Base-by-base conservation (phyloP, 352 stramenopile genomes). In the Globisporangium paroecandrum region DNA sequence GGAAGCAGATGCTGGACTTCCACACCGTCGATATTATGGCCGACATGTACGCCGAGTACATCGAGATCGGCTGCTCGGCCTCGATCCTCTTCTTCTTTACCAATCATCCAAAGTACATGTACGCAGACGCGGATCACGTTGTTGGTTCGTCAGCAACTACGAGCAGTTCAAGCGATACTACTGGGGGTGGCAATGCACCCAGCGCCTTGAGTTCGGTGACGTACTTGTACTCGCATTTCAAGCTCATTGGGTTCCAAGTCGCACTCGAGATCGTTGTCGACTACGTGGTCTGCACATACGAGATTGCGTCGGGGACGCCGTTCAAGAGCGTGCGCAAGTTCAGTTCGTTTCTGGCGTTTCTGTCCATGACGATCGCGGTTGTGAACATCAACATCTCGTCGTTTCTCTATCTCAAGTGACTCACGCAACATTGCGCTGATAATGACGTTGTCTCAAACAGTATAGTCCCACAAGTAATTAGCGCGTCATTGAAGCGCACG, bases 41-140 rank as follows among this genome's bases (percentile, higher is more conserved):
- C 18, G 75, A 83, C 43, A 86, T 86, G 76, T 79, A 78, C 25
- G 74, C 78, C 27, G 76, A 86, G 60, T 82, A 86, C 47, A 79
- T 86, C 22, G 72, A 74, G 0, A 81, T 83, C 25, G 74, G 71
- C 0, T 86, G 76, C 65, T 83, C 78, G 2, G 64, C 75, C 61
- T 81, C 69, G n/a, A 78, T 83, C 10, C 56, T 81, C 5, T 78
- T 73, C 54, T 85, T 79, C 62, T 81, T 70, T 38, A 65, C 62
- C 3, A 55, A 56, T 0, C 75, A 84, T 55, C 58, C 70, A 13
- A 78, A 82, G 63, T 77, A 80, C 51, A 34, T 58, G 24, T 34
- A 43, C 4, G 46, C 34, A 18, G 12, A 18, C n/a, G 13, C 22
- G 22, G 29, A 22, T 56, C 0, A 13, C 2, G n/a, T 20, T 24